Conservation (phyloP, 805 yeast genomes). For the Yarrowia divulgata region DNA sequence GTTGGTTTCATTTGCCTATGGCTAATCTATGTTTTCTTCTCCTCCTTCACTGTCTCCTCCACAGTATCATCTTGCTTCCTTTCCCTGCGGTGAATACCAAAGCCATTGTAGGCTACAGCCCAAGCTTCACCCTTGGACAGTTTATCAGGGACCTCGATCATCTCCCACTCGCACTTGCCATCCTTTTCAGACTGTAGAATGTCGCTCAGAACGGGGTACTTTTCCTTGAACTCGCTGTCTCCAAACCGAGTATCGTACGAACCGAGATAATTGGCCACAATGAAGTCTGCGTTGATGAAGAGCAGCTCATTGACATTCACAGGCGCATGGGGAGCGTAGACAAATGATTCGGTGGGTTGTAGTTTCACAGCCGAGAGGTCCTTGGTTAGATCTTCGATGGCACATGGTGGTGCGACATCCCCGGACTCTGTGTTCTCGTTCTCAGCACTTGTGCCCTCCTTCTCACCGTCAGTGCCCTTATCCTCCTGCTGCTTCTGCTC, state of each 20-base stretch:
- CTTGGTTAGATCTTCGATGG: not conserved
- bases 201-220: slow-evolving; percentile 57
- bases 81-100: slow-evolving; percentile 45
- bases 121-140: slow-evolving; percentile 44
- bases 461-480: not conserved
- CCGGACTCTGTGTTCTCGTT: too few relatives aligned
- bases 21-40: not conserved
- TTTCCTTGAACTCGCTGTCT: slow-evolving; percentile 53
- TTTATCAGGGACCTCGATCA: slow-evolving; percentile 41
- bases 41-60: not conserved
- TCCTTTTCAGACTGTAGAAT: slow-evolving; percentile 43
- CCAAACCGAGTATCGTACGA: slow-evolving; percentile 62
- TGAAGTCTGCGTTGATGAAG: slow-evolving; percentile 5
- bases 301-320: slow-evolving; percentile 46
- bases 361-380: slow-evolving; percentile 2
- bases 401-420: not conserved
- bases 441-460: not conserved
- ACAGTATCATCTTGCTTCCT: not conserved
- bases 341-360: slow-evolving; percentile 48
- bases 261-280: slow-evolving; percentile 60
- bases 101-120: slow-evolving; percentile 48
- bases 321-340: slow-evolving; percentile 81
- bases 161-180: slow-evolving; percentile 39
- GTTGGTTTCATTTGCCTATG: not conserved
- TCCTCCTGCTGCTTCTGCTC: too few relatives aligned